These are phyloP conservation scores for Pluteus cervinus DNA, from an alignment of 768 basidiomycete species.

Conservation along the genomic window DNA sequence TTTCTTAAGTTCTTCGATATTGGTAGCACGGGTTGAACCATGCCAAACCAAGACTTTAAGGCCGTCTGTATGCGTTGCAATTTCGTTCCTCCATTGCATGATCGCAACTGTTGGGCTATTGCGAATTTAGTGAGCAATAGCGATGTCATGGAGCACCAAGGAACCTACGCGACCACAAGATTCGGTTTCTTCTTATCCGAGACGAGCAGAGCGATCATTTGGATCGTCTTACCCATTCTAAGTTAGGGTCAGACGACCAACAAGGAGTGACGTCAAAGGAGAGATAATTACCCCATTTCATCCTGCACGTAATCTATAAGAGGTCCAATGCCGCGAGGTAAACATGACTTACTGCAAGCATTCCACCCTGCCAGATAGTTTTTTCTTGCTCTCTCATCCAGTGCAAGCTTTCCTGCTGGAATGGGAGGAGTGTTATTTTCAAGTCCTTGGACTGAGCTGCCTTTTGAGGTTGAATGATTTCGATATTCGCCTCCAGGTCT, in stretches of 20 bases:
- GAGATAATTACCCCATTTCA: slow-evolving; percentile 72
- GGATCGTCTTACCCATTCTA: slow-evolving; percentile 95
- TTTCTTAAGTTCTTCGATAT: slow-evolving; percentile 66
- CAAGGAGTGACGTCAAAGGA: background rate
- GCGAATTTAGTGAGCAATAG: no score
- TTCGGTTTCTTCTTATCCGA: slow-evolving; percentile 77
- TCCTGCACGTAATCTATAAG: slow-evolving; percentile 40
- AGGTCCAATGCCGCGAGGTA: background rate
- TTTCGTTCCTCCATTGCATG: slow-evolving; percentile 92
- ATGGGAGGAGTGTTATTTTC: slow-evolving; percentile 83
- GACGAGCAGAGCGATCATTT: slow-evolving; percentile 87
- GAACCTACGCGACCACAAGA: slow-evolving; percentile 88
- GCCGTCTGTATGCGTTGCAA: slow-evolving; percentile 76
- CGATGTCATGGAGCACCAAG: slow-evolving; percentile 12
- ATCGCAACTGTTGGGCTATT: slow-evolving; percentile 51
- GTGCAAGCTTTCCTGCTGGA: slow-evolving; percentile 89
- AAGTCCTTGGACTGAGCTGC: slow-evolving; percentile 79
- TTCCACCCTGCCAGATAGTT: slow-evolving; percentile 82
- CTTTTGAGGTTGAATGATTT: slow-evolving; percentile 56
- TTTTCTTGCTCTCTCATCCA: slow-evolving; percentile 97
- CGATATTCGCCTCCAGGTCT: slow-evolving; percentile 61
- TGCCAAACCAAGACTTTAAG: slow-evolving; percentile 93
- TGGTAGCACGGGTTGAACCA: slow-evolving; percentile 64
- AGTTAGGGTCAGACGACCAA: slow-evolving; percentile 8
- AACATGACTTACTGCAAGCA: slow-evolving; percentile 68